Conservation (phyloP, 768 basidiomycete genomes). For the Suillus ampliporus region DNA sequence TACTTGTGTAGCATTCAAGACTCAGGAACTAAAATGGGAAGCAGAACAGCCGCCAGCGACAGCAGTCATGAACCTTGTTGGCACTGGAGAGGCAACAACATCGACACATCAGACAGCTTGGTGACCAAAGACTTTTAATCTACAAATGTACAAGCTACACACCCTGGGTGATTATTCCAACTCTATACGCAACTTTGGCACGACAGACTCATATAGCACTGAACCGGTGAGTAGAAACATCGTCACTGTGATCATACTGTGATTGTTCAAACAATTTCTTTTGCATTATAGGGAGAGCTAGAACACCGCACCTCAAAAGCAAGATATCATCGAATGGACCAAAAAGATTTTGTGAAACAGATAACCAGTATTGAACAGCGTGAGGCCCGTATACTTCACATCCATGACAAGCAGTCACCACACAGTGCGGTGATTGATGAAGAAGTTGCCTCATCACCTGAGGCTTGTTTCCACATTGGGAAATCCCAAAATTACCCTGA, state of each 20-base stretch:
- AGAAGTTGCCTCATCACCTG: neutral
- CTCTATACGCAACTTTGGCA: conserved; percentile 34
- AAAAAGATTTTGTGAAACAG: conserved; percentile 4
- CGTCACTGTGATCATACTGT: neutral
- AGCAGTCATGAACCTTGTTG: neutral
- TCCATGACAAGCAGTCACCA: neutral
- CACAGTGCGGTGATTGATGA: neutral
- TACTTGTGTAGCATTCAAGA: conserved; percentile 27
- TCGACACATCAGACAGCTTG: neutral
- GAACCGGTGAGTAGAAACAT: conserved; percentile 30
- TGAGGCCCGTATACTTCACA: conserved; percentile 5
- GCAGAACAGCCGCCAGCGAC: neutral
- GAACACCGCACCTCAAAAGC: conserved; percentile 19
- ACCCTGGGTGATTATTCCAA: conserved; percentile 36
- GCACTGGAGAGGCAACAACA: neutral
- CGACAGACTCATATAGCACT: conserved; percentile 41
- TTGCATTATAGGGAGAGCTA: conserved; percentile 19
- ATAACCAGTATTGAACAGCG: neutral
- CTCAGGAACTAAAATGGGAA: conserved; percentile 21
- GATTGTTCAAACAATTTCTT: neutral
- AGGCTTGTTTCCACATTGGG: conserved; percentile 27
- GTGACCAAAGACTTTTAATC: conserved; percentile 27
- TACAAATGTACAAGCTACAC: conserved; percentile 40
- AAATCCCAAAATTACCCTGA: conserved; percentile 1
- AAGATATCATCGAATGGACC: conserved; percentile 14